phyloP scores from a whole-genome alignment of 2,329 filamentous ascomycete genomes.

The Calonectria fujianensis region DNA sequence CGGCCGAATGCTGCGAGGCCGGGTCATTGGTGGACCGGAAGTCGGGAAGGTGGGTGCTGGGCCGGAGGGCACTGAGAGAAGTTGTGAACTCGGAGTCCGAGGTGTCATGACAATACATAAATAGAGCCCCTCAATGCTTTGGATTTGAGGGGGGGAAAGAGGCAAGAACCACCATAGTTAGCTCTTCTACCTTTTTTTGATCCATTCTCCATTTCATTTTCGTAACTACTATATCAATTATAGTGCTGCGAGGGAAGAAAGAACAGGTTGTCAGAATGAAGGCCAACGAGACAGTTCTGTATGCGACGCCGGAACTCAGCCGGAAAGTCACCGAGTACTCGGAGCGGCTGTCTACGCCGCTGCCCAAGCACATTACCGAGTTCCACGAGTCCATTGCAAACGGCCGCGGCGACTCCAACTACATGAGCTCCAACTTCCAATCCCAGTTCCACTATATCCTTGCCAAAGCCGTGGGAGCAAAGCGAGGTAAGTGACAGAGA shows the following conservation, averaged over 20 bases:
- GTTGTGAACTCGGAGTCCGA: conserved; percentile 45
- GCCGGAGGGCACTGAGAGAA: conserved; percentile 34
- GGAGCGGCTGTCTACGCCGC: conserved; percentile 62
- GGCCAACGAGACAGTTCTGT: conserved; percentile 62
- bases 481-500: conserved; percentile 58
- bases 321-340: conserved; percentile 66
- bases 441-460: conserved; percentile 65
- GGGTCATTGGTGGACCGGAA: conserved; percentile 45
- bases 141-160: background rate
- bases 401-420: conserved; percentile 56
- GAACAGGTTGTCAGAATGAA: conserved; percentile 59
- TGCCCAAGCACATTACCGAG: conserved; percentile 65
- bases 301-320: conserved; percentile 64
- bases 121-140: conserved; percentile 17
- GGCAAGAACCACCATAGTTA: background rate
- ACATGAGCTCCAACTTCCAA: conserved; percentile 66
- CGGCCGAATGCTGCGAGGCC: conserved; percentile 6
- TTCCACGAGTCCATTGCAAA: conserved; percentile 61
- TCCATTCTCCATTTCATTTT: conserved; percentile 1
- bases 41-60: conserved; percentile 33
- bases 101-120: conserved; percentile 20
- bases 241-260: background rate
- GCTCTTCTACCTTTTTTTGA: background rate
- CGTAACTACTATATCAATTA: background rate
- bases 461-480: conserved; percentile 63